phyloP scores from a whole-genome alignment of 2,329 filamentous ascomycete genomes.

The Arthrobotrys entomopaga region DNA sequence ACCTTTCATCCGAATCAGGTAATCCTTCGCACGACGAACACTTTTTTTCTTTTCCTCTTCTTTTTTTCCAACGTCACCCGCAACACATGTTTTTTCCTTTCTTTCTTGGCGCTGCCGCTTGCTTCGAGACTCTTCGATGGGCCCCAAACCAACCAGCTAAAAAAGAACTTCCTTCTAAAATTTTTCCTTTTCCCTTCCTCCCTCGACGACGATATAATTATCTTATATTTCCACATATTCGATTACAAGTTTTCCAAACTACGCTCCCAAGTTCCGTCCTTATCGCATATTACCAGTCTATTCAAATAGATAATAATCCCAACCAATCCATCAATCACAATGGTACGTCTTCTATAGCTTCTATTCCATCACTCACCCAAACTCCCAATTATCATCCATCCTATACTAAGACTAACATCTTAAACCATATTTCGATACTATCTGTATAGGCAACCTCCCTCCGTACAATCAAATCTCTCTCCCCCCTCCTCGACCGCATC shows the following conservation, averaged over 20 bases:
- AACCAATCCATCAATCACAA: slow-evolving; percentile 4
- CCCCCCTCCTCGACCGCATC: slow-evolving; percentile 95
- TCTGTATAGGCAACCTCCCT: slow-evolving; percentile 73
- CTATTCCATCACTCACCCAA: neutral
- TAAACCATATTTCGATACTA: neutral
- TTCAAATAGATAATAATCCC: neutral
- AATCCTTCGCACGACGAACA: slow-evolving; percentile 12
- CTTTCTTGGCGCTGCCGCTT: slow-evolving; percentile 19
- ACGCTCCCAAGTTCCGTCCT: neutral
- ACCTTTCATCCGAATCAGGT: slow-evolving; percentile 15
- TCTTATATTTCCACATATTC: too few relatives aligned
- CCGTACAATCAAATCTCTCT: slow-evolving; percentile 94
- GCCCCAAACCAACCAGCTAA: neutral
- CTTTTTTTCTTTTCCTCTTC: too few relatives aligned
- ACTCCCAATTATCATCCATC: neutral
- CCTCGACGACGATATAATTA: slow-evolving; percentile 1
- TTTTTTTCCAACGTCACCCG: slow-evolving; percentile 1
- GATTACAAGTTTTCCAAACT: neutral
- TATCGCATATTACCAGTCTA: neutral
- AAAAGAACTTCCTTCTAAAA: slow-evolving; percentile 27
- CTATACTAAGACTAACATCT: neutral
- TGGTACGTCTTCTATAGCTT: slow-evolving; percentile 1
- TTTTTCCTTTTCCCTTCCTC: slow-evolving; percentile 33
- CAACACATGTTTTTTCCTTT: slow-evolving; percentile 26
- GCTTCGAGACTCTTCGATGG: slow-evolving; percentile 45